Evolutionary conservation across 805 yeast genomes (phyloP), one percentile per base, ranked within the genome.

Genomic region (Ogataea populi-albae): DNA sequence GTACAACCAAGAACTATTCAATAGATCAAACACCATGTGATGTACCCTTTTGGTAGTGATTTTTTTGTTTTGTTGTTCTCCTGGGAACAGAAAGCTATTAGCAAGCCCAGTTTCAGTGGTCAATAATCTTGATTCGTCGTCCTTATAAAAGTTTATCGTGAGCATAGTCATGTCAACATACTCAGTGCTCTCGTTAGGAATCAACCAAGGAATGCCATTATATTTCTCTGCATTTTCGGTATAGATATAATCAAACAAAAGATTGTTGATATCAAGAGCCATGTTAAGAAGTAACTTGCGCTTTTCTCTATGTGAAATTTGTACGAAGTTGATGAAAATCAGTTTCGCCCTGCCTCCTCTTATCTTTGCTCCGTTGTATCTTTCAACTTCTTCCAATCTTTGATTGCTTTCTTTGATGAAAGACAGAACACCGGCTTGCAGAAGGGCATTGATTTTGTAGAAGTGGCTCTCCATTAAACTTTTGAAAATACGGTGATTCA

Each of bases 1-100:
- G 22, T 34, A 26, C 23, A 56, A 23, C 27, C 23, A 31, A 6
- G 24, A 5, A 6, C 42, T 21, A 32, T 60, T 59, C 12, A 61
- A 38, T 17, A 60, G 37, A 34, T 62, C 67, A 37, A 50, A 62
- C 2, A 62, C 40, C 28, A 47, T 49, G 30, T 56, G 55, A 28
- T 62, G 65, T 4, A 62, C 44, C 17, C 38, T 42, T 26, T 45
- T 46, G 2, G 57, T 42, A 11, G 54, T 46, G 18, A 54, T 17
- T 45, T 35, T 47, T 40, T 39, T 47, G 34, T 45, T 45, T 8
- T 27, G 32, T 11, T 34, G 32, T 24, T 23, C 20, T 3, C 24
- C 10, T 11, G 23, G 12, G 37, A 40, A 19, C 20, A 30, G 17
- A 30, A 31, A 21, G 6, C 23, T 10, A 12, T 28, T 23, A 18